Evolutionary conservation across 2,329 filamentous ascomycete genomes (phyloP).

Genomic region (Coniochaeta sp.): DNA sequence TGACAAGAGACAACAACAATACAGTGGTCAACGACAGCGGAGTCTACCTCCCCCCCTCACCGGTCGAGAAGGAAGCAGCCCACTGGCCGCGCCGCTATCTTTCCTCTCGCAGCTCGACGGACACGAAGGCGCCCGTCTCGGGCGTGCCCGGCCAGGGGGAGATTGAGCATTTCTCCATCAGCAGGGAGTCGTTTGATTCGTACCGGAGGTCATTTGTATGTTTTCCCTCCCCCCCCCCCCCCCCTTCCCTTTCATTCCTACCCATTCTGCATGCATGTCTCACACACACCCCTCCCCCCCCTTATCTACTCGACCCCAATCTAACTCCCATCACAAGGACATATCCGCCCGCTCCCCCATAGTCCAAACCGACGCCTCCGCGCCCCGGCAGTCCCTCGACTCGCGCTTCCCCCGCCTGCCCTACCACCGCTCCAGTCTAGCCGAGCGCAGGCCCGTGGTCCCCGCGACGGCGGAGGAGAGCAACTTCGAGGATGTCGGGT

Average conservation of each 20-base stretch:
- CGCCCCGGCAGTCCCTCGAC: conserved; percentile 74
- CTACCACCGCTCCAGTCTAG: conserved; percentile 51
- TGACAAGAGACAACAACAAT: too few species aligned
- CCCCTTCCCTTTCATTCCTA: background rate
- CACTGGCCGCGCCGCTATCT: conserved; percentile 60
- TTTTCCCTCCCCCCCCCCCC: conserved; percentile 12
- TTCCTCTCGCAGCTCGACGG: conserved; percentile 44
- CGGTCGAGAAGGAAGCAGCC: conserved; percentile 71
- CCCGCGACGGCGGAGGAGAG: conserved; percentile 64
- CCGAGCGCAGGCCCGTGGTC: conserved; percentile 43
- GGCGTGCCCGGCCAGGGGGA: conserved; percentile 41
- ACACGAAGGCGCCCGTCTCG: conserved; percentile 48
- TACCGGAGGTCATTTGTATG: conserved; percentile 92
- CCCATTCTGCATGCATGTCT: background rate
- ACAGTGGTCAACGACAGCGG: conserved; percentile 93
- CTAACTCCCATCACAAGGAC: conserved; percentile 50
- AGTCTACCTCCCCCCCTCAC: conserved; percentile 93
- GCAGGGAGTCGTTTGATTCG: conserved; percentile 92
- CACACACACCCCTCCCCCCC: background rate
- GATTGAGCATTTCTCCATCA: conserved; percentile 91
- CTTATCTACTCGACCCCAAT: conserved; percentile 1
- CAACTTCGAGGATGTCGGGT: conserved; percentile 81
- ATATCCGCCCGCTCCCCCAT: conserved; percentile 84
- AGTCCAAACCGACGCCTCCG: conserved; percentile 44
- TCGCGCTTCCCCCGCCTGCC: conserved; percentile 59